phyloP scores from a whole-genome alignment of 192 early-diverging fungal genomes.

The Kickxella alabastrina region DNA sequence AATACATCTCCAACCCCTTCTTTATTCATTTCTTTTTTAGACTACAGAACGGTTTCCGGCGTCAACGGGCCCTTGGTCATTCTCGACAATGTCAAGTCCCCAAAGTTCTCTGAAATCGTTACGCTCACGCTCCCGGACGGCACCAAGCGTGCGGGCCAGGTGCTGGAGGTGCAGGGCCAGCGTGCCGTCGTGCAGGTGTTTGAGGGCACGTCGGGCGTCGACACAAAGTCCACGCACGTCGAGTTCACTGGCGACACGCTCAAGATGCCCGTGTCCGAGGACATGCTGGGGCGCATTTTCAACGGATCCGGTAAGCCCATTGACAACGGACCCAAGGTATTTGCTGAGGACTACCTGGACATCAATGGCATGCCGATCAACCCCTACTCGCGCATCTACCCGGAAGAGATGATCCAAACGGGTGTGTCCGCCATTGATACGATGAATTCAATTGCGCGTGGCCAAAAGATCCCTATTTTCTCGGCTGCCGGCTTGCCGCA shows the following conservation, averaged over 20 bases:
- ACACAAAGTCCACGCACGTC: constrained; percentile 91
- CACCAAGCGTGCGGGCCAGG: constrained; percentile 90
- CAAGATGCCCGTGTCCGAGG: constrained; percentile 97
- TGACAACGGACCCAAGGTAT: constrained; percentile 98
- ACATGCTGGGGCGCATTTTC: constrained; percentile 98
- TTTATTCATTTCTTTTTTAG: too few relatives aligned
- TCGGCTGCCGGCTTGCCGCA: constrained; percentile 97
- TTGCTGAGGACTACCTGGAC: constrained; percentile 98
- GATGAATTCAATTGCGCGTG: constrained; percentile 99
- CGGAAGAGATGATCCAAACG: constrained; percentile 99
- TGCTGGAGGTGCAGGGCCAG: constrained; percentile 95
- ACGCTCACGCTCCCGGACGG: constrained; percentile 96
- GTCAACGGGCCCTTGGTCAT: constrained; percentile 98
- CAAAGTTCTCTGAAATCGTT: constrained; percentile 97
- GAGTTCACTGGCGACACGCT: constrained; percentile 95
- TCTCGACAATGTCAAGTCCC: constrained; percentile 98
- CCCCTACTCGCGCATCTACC: constrained; percentile 98
- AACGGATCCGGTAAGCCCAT: constrained; percentile 99
- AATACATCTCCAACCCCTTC: too few relatives aligned
- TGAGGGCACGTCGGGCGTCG: constrained; percentile 95
- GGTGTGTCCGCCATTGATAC: constrained; percentile 99
- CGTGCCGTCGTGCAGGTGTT: constrained; percentile 96
- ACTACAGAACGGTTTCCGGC: constrained; percentile 95
- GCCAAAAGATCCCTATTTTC: constrained; percentile 99
- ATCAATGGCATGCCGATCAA: constrained; percentile 89